Conservation (phyloP, 1,284 basidiomycete genomes). For the Anthracocystis walkeri region DNA sequence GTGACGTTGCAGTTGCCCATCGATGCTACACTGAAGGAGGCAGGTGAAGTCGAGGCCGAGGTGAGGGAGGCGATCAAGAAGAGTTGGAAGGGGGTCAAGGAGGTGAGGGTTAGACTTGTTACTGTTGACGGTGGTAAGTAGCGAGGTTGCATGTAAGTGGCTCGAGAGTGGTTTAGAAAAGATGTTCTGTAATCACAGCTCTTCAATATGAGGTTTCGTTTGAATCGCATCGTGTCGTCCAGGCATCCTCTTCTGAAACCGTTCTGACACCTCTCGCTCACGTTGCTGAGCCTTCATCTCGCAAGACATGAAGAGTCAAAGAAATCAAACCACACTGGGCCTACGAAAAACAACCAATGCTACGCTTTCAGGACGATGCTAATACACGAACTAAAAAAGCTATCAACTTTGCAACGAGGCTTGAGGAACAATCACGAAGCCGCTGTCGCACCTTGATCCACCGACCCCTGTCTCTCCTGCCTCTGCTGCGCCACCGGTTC, state of each 20-base stretch:
- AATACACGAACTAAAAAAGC: slow-evolving; percentile 12
- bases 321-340: too few relatives aligned
- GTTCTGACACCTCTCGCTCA: neutral
- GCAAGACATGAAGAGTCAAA: too few relatives aligned
- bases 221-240: too few relatives aligned
- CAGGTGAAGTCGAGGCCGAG: slow-evolving; percentile 42
- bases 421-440: too few relatives aligned
- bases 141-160: neutral
- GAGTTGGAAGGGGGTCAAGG: slow-evolving; percentile 53
- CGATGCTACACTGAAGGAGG: slow-evolving; percentile 42
- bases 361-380: slow-evolving; percentile 10
- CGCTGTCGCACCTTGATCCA: too few relatives aligned
- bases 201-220: too few relatives aligned
- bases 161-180: neutral
- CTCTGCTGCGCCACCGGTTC: neutral
- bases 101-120: slow-evolving; percentile 50
- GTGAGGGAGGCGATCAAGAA: slow-evolving; percentile 42
- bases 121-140: slow-evolving; percentile 32
- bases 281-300: too few relatives aligned
- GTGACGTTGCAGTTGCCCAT: slow-evolving; percentile 55
- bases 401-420: too few relatives aligned
- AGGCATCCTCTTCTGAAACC: too few relatives aligned
- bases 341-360: neutral
- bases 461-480: neutral
- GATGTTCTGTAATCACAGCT: neutral